Base-by-base conservation (phyloP, 441 rosid genomes). In the Aleurites moluccanus region DNA sequence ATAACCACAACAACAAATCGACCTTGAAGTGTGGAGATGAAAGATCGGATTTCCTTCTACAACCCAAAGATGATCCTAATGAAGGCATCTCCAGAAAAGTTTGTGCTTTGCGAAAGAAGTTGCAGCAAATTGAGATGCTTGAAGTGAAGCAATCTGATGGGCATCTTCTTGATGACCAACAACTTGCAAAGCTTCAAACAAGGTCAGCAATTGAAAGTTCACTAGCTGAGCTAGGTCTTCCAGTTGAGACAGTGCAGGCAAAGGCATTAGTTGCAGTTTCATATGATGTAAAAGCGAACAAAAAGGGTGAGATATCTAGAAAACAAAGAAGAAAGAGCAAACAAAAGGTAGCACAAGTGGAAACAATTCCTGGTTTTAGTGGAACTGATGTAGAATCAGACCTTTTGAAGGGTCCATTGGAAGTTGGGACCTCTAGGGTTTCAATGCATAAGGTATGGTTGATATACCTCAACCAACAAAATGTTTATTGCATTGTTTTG, bases 81-180 rank as follows among this genome's bases (percentile, higher is more conserved):
- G 79, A 82, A 73, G 88, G 80, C 61, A 77, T 85, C 53, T 78
- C 83, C 69, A 93, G 87, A 79, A 92, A 86, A 80, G 88, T 91
- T 74, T 93, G 97, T 45, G 96, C 93, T 78, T 79, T 96, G 66
- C 78, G 92, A 79, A 96, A 93, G 79, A 93, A 96, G 81, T 77
- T 96, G 87, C 99, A 93, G 83, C 99, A 96, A 80, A 91, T 96
- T 76, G 99, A 93, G 85, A 90, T 90, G 86, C 99, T 96, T 30
- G 98, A 93, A 86, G 80, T 78, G 60, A 96, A 89, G 83, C 96
- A 83, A 77, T 84, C 86, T 27, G 82, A 85, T 64, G 98, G 98
- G 38, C 87, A 83, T 76, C 70, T 73, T 74, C 99, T 96, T 10
- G 99, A 96, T 83, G 86, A 84, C 81, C 99, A 96, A 87, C 99